phyloP scores from a whole-genome alignment of 2,329 filamentous ascomycete species.

The Penicillium freii region DNA sequence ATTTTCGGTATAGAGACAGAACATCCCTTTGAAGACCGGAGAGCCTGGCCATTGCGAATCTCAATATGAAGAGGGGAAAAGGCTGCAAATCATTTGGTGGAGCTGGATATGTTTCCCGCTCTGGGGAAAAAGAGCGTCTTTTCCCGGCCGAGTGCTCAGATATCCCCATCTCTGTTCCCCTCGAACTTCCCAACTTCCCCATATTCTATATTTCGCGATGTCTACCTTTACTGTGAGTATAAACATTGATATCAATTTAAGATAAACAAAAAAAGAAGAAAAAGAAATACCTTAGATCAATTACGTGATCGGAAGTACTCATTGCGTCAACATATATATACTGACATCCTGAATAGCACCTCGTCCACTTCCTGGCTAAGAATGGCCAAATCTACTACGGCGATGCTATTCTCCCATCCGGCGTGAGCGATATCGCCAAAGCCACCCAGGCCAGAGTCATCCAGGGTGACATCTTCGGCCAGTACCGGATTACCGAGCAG shows the following conservation, averaged over 20 bases:
- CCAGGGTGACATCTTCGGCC: constrained; percentile 64
- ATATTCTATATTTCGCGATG: constrained; percentile 6
- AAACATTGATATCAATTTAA: not conserved
- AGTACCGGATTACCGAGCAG: constrained; percentile 62
- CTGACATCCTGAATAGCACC: constrained; percentile 53
- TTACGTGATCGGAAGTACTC: not conserved
- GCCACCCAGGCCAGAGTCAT: constrained; percentile 62
- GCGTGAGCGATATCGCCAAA: constrained; percentile 60
- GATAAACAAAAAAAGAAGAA: not conserved
- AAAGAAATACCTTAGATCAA: not conserved
- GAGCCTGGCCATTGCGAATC: constrained; percentile 47
- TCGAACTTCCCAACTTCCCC: constrained; percentile 1
- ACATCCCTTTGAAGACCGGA: constrained; percentile 93
- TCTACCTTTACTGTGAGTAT: constrained; percentile 16
- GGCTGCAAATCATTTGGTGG: constrained; percentile 11
- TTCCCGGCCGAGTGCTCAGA: constrained; percentile 31
- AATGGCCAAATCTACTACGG: constrained; percentile 71
- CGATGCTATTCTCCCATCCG: constrained; percentile 66
- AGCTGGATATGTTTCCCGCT: constrained; percentile 18
- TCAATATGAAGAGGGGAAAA: constrained; percentile 2
- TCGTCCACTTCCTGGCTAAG: constrained; percentile 70
- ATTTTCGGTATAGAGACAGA: constrained; percentile 78
- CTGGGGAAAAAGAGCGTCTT: constrained; percentile 7
- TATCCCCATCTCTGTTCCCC: not conserved
- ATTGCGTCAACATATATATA: not conserved